Evolutionary conservation across 2,329 filamentous ascomycete genomes (phyloP), one percentile per base, ranked within the genome.

Genomic region (Colletotrichum sp.): DNA sequence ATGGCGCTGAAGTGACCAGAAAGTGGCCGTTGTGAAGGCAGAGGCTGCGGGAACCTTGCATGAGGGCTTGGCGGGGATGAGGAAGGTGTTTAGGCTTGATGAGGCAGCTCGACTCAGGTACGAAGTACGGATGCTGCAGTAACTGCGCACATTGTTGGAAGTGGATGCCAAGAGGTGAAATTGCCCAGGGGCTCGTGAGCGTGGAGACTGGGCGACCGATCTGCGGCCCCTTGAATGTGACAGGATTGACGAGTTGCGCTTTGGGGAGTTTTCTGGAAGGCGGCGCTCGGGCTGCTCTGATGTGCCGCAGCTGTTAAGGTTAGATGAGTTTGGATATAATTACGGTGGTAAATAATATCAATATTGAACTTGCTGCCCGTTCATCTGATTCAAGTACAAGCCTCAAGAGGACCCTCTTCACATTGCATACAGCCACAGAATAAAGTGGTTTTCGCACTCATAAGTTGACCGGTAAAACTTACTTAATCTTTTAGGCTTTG

Each of bases 31-130:
- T 52, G 43, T 52, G 43, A 52, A 14, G 43, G n/a, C 43, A 52
- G n/a, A 21, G 43, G 9, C n/a, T 52, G n/a, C 56, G 56, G 30
- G 16, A 16, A 12, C 28, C 21, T 26, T 36, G 26, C 68, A 56
- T 13, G 59, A 64, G 68, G 68, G 36, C 58, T 65, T 30, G 61
- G 69, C 48, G 69, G 69, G 61, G 65, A 48, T 26, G 13, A 52
- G n/a, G n/a, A 52, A 52, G 67, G 24, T 56, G 67, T 74, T 74
- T 71, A 65, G 59, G 71, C 71, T 71, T 59, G 52, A 74, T 66
- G 67, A 65, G 59, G 71, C 59, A 71, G 34, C 34, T 74, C 59
- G 28, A 52, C 26, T 21, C 14, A 16, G 7, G 43, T 13, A 13
- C 4, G 21, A 18, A 28, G 52, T 52, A 43, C 38, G 18, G 38